A percentile compares a stretch with the other conserved stretches of the same genome.
phyloP scores from a whole-genome alignment of 163 green algal species.

The Volvox carteri region DNA sequence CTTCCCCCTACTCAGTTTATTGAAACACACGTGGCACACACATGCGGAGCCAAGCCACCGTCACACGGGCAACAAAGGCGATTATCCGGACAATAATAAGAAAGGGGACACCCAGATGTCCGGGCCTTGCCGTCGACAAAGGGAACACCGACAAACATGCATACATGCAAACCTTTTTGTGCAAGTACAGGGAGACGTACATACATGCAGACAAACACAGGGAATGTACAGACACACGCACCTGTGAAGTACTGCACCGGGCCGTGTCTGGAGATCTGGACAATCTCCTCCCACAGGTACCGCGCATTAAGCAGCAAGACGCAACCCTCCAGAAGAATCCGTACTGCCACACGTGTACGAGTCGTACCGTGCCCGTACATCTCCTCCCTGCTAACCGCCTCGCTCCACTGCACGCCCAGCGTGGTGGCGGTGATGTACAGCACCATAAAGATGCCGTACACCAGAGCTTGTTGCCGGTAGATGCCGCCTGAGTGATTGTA shows the following conservation, averaged over 20 bases:
- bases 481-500: neutral
- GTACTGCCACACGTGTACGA: neutral
- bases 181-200: no score
- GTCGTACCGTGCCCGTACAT: neutral
- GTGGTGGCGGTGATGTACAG: constrained; percentile 14
- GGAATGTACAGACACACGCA: neutral
- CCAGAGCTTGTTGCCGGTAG: constrained; percentile 4
- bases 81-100: no score
- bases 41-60: no score
- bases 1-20: no score
- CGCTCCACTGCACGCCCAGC: neutral
- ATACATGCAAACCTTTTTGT: no score
- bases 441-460: constrained; percentile 28
- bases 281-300: constrained; percentile 7
- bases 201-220: no score
- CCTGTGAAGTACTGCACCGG: constrained; percentile 20
- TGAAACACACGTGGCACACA: no score
- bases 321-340: neutral
- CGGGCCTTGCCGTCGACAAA: no score
- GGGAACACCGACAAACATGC: no score
- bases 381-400: neutral
- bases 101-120: no score
- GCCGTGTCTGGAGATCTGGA: neutral
- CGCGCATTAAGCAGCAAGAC: neutral
- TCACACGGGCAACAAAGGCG: no score